phyloP scores from a whole-genome alignment of 345 rosid species.

The Citrus mangshanensis region DNA sequence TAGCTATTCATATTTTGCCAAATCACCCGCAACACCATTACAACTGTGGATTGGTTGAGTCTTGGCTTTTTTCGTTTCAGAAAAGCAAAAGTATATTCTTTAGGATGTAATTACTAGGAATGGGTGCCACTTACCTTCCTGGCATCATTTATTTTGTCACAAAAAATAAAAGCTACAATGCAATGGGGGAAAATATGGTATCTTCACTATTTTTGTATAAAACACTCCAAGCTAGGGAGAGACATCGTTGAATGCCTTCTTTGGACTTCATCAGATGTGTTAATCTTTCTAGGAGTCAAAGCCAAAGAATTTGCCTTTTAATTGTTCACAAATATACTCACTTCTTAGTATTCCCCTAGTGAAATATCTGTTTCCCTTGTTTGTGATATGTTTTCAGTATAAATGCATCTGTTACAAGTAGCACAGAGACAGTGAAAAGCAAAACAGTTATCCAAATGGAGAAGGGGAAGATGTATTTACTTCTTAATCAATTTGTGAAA shows the following conservation, averaged over 20 bases:
- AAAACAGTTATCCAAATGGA: constrained; percentile 90
- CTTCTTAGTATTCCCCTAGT: not conserved
- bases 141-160: not conserved
- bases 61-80: not conserved
- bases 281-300: not conserved
- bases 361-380: not conserved
- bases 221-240: not conserved
- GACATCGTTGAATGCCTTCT: not conserved
- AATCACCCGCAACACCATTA: not conserved
- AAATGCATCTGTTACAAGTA: constrained; percentile 93
- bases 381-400: constrained; percentile 43
- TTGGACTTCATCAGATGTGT: not conserved
- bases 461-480: constrained; percentile 79
- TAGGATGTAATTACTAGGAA: not conserved
- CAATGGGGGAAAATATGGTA: not conserved
- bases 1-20: not conserved
- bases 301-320: not conserved
- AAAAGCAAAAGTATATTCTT: not conserved
- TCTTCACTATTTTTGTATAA: not conserved
- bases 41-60: not conserved
- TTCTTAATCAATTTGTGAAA: constrained; percentile 61
- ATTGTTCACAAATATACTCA: not conserved
- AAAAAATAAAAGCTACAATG: not conserved
- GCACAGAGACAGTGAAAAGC: constrained; percentile 80
- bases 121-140: not conserved